Base-by-base conservation (phyloP, 306 rosid genomes). In the Hylodesmum podocarpum region DNA sequence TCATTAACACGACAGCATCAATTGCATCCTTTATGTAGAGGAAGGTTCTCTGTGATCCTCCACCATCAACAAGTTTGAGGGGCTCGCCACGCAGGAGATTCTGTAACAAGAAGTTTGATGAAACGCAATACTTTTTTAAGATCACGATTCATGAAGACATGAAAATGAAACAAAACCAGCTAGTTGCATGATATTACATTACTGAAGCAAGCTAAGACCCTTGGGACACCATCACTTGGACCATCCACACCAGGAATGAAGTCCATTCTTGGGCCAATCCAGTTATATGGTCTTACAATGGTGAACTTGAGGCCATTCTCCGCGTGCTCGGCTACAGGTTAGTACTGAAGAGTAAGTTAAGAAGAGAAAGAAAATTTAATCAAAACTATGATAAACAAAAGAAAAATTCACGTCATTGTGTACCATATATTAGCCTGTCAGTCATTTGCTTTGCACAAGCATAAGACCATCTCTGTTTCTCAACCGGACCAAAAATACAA, bases 221-320 rank as follows among this genome's bases (percentile, higher is more conserved):
- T 84, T 9, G 97, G 97, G 81, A 93, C 96, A 37, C 97, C 97
- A 63, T 89, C 96, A 78, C 89, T 86, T 59, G 96, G 97, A 18
- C 97, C 96, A 15, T 93, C 97, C 64, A 93, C 89, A 18, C 96
- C 97, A 25, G 97, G 97, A 65, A 91, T 93, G 88, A 93, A 93
- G 87, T 93, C 96, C 96, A 93, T 93, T 77, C 96, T 82, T 39
- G 96, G 98, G n/a, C 98, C 96, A 50, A 91, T 91, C 98, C 97
- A 93, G 85, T 89, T 91, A 24, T 87, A 93, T 18, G 98, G 98
- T 74, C 96, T 83, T 57, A 91, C 98, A 76, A 91, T 89, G 15
- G 98, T 87, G 80, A 86, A 91, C 72, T 89, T 89, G 1, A 91
- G 82, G 68, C 89, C 98, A 82, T 93, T 91, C 87, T 89, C 95